Evolutionary conservation across 1,139 yeast species (phyloP).

Genomic region (Geotrichum reessii): DNA sequence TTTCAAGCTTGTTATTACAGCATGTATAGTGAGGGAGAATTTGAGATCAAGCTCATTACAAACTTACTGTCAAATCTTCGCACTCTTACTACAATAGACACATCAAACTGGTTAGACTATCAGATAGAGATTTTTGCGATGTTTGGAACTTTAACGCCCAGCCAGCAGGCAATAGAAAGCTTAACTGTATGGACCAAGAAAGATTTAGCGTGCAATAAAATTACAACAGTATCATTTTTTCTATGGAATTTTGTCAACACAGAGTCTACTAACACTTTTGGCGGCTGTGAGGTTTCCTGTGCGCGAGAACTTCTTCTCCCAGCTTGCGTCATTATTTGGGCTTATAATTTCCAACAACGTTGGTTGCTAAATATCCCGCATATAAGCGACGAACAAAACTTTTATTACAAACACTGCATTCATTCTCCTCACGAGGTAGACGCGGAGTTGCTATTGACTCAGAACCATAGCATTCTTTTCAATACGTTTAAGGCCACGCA

Average conservation of each 20-base stretch:
- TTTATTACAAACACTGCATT: conserved; percentile 5
- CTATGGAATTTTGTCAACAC: conserved; percentile 2
- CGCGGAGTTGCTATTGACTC: neutral
- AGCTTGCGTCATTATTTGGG: conserved; percentile 8
- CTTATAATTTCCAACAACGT: conserved; percentile 5
- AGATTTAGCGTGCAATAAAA: neutral
- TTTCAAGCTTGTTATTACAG: conserved; percentile 11
- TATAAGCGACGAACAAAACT: neutral
- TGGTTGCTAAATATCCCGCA: neutral
- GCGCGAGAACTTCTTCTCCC: conserved; percentile 7
- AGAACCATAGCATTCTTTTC: neutral
- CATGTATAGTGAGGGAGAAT: conserved; percentile 7
- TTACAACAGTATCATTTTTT: conserved; percentile 2
- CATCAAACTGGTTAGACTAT: neutral
- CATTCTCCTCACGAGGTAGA: conserved; percentile 2
- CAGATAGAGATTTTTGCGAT: conserved; percentile 9
- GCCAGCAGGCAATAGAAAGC: neutral
- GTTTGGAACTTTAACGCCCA: conserved; percentile 13
- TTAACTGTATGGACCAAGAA: conserved; percentile 4
- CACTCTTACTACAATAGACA: neutral
- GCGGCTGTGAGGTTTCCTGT: conserved; percentile 8
- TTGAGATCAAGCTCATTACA: neutral
- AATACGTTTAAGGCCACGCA: neutral
- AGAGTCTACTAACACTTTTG: neutral
- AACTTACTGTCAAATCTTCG: neutral